phyloP scores from a whole-genome alignment of 2,329 filamentous ascomycete genomes.

The Macroventuria anomochaeta region DNA sequence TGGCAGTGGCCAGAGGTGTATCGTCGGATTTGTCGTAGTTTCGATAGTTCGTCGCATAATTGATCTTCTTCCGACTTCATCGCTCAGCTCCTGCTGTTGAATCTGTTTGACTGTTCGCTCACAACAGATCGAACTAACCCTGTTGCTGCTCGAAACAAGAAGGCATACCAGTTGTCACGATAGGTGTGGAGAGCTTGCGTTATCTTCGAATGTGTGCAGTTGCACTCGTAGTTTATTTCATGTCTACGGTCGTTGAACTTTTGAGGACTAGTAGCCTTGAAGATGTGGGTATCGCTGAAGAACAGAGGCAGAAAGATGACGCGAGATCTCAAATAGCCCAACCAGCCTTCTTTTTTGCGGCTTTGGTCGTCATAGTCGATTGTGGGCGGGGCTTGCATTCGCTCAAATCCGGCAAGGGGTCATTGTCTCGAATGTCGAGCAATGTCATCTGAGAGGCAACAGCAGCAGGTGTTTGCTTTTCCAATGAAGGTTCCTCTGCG shows the following conservation, averaged over 20 bases:
- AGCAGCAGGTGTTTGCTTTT: conserved; percentile 13
- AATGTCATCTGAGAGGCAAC: conserved; percentile 45
- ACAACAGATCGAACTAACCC: not conserved
- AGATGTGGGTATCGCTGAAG: conserved; percentile 27
- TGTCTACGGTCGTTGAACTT: conserved; percentile 7
- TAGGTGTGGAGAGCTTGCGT: not conserved
- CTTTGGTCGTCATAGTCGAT: conserved; percentile 42
- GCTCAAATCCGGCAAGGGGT: conserved; percentile 41
- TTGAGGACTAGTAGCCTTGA: conserved; percentile 2
- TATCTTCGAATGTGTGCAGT: not conserved
- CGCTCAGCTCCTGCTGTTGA: not conserved
- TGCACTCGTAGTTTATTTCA: not conserved
- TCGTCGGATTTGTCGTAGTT: conserved; percentile 34
- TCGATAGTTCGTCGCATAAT: conserved; percentile 38
- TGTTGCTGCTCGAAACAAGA: too few species aligned
- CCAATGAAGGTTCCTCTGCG: not conserved
- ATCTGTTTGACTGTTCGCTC: not conserved
- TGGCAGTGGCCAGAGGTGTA: conserved; percentile 25
- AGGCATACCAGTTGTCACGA: not conserved
- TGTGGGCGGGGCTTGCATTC: conserved; percentile 37
- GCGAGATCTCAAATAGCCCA: conserved; percentile 35
- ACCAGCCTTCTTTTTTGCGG: conserved; percentile 46
- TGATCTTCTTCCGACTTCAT: conserved; percentile 24
- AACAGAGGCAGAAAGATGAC: not conserved
- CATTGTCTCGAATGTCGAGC: conserved; percentile 46